phyloP scores from a whole-genome alignment of 1,284 basidiomycete genomes.

The Pseudozyma hubeiensis region DNA sequence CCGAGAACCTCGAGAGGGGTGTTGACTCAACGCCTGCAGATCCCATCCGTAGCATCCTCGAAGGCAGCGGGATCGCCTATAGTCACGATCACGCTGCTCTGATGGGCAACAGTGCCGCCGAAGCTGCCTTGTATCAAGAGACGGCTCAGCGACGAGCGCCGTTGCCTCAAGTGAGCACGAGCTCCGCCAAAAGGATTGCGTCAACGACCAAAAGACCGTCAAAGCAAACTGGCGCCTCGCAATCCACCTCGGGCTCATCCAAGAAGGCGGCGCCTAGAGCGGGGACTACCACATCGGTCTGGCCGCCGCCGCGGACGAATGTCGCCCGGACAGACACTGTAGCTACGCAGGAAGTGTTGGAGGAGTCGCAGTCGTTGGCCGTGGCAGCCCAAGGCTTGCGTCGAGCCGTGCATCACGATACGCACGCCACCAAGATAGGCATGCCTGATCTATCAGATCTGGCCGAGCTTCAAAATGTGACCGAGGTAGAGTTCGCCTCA shows the following conservation, averaged over 20 bases:
- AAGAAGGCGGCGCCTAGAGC: background rate
- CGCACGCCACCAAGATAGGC: background rate
- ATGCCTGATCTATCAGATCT: constrained; percentile 27
- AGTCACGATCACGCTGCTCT: constrained; percentile 38
- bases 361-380: constrained; percentile 26
- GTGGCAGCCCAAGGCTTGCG: constrained; percentile 23
- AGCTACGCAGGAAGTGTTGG: constrained; percentile 5
- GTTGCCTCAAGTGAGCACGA: constrained; percentile 4
- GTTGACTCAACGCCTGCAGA: constrained; percentile 5
- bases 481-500: constrained; percentile 27
- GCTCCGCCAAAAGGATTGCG: background rate
- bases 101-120: constrained; percentile 28
- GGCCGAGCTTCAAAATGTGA: constrained; percentile 23
- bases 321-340: background rate
- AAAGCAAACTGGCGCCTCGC: background rate
- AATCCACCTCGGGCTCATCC: background rate
- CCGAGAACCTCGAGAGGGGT: background rate
- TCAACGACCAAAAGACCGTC: background rate
- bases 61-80: constrained; percentile 36
- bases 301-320: constrained; percentile 25
- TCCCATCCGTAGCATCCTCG: constrained; percentile 30
- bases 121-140: constrained; percentile 25
- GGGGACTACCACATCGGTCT: constrained; percentile 5
- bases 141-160: constrained; percentile 2
- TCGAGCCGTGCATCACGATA: constrained; percentile 8